Evolutionary conservation across 2,329 filamentous ascomycete species (phyloP).

Genomic region (Ophiostoma australiae): DNA sequence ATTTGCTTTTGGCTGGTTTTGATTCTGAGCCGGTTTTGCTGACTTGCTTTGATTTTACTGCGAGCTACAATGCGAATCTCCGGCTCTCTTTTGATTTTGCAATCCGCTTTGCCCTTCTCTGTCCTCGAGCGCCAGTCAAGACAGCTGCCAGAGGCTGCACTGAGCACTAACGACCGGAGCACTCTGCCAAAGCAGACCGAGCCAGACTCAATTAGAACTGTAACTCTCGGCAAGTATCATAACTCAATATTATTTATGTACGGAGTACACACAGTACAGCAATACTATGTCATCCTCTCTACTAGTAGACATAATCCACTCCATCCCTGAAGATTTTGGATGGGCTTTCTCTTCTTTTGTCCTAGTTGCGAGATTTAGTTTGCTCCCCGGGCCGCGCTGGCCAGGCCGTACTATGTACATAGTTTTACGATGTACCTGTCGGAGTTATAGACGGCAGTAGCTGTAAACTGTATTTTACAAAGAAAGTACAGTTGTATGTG

Average conservation of each 20-base stretch:
- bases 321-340: neutral
- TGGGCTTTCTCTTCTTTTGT: constrained; percentile 1
- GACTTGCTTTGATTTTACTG: neutral
- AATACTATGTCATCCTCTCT: no score
- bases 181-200: neutral
- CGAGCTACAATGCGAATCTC: no score
- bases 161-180: neutral
- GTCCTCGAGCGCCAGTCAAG: neutral
- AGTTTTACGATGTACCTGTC: no score
- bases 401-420: neutral
- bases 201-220: neutral
- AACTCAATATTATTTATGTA: neutral
- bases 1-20: neutral
- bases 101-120: neutral
- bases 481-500: no score
- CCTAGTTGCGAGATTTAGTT: neutral
- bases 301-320: neutral
- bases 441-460: neutral
- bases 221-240: neutral
- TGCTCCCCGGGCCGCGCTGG: constrained; percentile 3
- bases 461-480: neutral
- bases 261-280: no score
- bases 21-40: neutral
- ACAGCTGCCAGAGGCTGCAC: neutral
- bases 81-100: no score